These are phyloP conservation scores for Lachnellula subtilissima DNA, from an alignment of 2,329 filamentous ascomycete species.

Conservation along the genomic window DNA sequence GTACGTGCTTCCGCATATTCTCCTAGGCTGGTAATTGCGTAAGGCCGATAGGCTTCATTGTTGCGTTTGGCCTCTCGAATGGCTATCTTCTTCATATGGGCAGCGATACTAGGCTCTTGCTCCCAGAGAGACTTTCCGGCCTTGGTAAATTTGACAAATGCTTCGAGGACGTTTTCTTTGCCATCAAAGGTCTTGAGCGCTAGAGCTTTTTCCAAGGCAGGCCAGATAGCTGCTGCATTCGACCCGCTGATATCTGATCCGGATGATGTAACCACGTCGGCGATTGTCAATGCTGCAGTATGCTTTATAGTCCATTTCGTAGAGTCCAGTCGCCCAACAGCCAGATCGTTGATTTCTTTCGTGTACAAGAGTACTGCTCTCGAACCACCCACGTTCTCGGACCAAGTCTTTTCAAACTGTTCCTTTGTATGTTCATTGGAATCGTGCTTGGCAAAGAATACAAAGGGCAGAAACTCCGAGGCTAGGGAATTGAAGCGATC, in stretches of 20 bases:
- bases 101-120: conserved; percentile 46
- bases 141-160: conserved; percentile 73
- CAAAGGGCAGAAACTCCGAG: conserved; percentile 72
- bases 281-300: conserved; percentile 74
- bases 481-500: conserved; percentile 82
- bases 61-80: conserved; percentile 87
- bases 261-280: conserved; percentile 65
- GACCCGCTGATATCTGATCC: conserved; percentile 56
- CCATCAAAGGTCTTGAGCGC: conserved; percentile 88
- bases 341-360: conserved; percentile 70
- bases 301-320: conserved; percentile 89
- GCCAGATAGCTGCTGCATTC: conserved; percentile 69
- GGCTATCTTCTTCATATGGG: conserved; percentile 73
- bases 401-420: conserved; percentile 82
- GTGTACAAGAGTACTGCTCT: conserved; percentile 80
- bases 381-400: conserved; percentile 80
- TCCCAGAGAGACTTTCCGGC: conserved; percentile 56
- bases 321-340: conserved; percentile 65
- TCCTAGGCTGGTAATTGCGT: conserved; percentile 69
- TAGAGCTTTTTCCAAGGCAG: conserved; percentile 73
- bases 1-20: conserved; percentile 63
- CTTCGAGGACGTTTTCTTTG: conserved; percentile 78
- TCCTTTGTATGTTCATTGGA: conserved; percentile 73
- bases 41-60: conserved; percentile 75
- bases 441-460: conserved; percentile 85